phyloP scores from a whole-genome alignment of 306 rosid species.

The Casuarina cunninghamiana region DNA sequence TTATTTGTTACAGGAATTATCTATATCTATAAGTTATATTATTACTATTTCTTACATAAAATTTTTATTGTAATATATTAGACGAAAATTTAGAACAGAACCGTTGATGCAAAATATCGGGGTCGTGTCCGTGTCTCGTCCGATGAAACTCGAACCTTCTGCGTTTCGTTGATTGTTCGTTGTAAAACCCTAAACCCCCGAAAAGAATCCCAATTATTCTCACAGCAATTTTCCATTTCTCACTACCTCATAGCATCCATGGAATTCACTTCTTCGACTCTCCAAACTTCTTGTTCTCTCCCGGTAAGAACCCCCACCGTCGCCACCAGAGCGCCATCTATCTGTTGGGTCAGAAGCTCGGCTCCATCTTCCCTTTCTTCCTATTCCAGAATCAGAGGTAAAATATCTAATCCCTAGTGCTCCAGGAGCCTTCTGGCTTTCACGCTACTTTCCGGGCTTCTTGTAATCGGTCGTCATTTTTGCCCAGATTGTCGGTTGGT shows the following conservation, averaged over 20 bases:
- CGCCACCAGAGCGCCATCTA: slow-evolving; percentile 6
- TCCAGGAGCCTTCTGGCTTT: neutral
- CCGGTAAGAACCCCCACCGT: slow-evolving; percentile 25
- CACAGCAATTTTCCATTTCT: neutral
- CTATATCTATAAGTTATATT: too few relatives aligned
- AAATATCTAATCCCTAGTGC: neutral
- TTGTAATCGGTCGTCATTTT: slow-evolving; percentile 13
- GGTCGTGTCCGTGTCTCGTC: neutral
- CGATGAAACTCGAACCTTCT: neutral
- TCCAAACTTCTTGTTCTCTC: slow-evolving; percentile 34
- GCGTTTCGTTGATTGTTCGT: neutral
- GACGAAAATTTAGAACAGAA: neutral
- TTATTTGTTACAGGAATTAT: too few relatives aligned
- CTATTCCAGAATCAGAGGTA: slow-evolving; percentile 42
- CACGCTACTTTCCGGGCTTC: neutral
- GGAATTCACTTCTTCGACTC: slow-evolving; percentile 38
- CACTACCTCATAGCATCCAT: neutral
- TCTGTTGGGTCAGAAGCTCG: slow-evolving; percentile 20
- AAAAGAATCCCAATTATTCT: neutral
- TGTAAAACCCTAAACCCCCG: neutral
- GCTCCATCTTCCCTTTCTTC: slow-evolving; percentile 17
- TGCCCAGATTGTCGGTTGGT: slow-evolving; percentile 38
- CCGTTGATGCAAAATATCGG: neutral
- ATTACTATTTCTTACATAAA: too few relatives aligned
- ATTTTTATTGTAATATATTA: too few relatives aligned